Evolutionary conservation across 2,329 filamentous ascomycete species (phyloP).

Genomic region (Fonsecaea nubica): DNA sequence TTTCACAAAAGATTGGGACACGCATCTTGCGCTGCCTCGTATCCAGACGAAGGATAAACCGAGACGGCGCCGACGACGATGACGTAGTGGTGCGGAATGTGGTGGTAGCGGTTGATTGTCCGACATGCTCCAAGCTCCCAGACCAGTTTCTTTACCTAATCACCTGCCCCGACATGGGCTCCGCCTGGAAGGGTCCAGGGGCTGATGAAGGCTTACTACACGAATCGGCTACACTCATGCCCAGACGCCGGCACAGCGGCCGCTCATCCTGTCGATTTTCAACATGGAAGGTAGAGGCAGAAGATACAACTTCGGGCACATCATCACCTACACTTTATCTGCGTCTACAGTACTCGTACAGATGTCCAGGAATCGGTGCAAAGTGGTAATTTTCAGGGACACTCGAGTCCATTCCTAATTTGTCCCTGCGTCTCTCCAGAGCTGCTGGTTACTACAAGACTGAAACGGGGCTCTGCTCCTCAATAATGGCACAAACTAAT

Average conservation of each 20-base stretch:
- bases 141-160: background rate
- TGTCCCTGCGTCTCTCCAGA: background rate
- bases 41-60: background rate
- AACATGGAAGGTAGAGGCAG: background rate
- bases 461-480: background rate
- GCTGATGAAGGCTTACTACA: background rate
- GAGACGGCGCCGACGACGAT: background rate
- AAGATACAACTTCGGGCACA: too few species aligned
- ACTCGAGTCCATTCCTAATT: background rate
- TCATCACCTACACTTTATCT: background rate
- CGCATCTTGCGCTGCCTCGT: background rate
- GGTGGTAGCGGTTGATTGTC: background rate
- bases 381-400: background rate
- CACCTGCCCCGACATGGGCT: background rate
- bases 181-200: background rate
- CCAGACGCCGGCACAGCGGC: background rate
- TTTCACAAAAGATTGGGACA: background rate
- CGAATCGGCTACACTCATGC: background rate
- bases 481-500: background rate
- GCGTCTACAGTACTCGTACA: too few species aligned
- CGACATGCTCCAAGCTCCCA: background rate
- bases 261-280: background rate
- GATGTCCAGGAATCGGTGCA: background rate
- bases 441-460: background rate
- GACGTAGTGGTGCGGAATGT: background rate